phyloP scores from a whole-genome alignment of 805 yeast genomes.

The Ogataea allantospora region DNA sequence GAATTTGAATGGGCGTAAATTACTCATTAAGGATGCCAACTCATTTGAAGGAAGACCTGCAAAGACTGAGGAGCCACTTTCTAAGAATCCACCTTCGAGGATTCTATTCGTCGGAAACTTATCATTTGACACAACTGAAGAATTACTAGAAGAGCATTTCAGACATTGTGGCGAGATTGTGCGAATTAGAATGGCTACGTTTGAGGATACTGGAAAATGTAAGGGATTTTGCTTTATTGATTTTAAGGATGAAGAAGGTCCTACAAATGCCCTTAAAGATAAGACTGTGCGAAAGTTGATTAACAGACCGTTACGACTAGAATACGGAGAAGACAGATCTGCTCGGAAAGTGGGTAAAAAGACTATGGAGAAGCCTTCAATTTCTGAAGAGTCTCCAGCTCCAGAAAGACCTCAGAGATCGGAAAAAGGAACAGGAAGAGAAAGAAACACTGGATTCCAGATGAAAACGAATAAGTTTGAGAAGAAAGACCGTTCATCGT shows the following conservation, averaged over 20 bases:
- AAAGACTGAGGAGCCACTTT: slow-evolving; percentile 39
- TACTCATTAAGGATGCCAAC: slow-evolving; percentile 76
- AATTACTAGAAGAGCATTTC: slow-evolving; percentile 73
- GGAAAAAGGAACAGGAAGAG: slow-evolving; percentile 14
- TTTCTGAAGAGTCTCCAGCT: slow-evolving; percentile 5
- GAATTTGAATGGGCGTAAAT: slow-evolving; percentile 76
- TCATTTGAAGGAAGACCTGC: slow-evolving; percentile 88
- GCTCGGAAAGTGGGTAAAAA: slow-evolving; percentile 29
- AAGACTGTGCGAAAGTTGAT: slow-evolving; percentile 62
- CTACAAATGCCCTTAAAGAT: slow-evolving; percentile 78
- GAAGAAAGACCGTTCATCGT: slow-evolving; percentile 1
- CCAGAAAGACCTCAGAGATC: not conserved
- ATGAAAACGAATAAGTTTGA: slow-evolving; percentile 20
- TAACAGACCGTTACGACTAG: slow-evolving; percentile 78
- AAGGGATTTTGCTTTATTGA: slow-evolving; percentile 95
- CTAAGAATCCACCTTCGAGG: slow-evolving; percentile 84
- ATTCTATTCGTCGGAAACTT: slow-evolving; percentile 90
- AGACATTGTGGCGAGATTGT: slow-evolving; percentile 87
- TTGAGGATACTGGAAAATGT: slow-evolving; percentile 93
- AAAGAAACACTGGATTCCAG: slow-evolving; percentile 28
- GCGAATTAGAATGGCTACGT: slow-evolving; percentile 93
- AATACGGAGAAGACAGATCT: slow-evolving; percentile 93
- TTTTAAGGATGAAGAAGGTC: slow-evolving; percentile 75
- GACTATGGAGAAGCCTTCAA: not conserved
- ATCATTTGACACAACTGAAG: slow-evolving; percentile 87